Base-by-base conservation (phyloP, 805 yeast genomes). In the Barnettozyma vustinii region DNA sequence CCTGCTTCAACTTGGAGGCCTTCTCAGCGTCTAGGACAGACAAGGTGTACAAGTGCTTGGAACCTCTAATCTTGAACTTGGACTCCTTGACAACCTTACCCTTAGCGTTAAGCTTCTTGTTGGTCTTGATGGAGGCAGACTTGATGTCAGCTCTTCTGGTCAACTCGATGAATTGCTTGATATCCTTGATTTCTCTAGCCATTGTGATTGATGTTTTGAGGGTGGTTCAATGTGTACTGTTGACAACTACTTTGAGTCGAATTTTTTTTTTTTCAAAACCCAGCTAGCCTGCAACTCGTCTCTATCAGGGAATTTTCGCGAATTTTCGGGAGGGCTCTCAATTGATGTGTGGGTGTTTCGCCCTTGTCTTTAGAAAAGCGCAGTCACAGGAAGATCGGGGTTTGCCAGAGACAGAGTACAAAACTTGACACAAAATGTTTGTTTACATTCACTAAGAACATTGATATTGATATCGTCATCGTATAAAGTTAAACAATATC, bases 21-120 rank as follows among this genome's bases (percentile, higher is more conserved):
- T 90, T 91, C 74, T 88, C 85, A 69, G 89, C 86, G 75, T 94
- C 98, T 79, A 86, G 82, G 69, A 94, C 92, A 64, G 87, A 87
- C 75, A 92, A 81, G 65, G 99, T 94, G 87, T 94, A 94, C 71
- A 89, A 83, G 81, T 87, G 74, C 74, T 80, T 89, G 59, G 96
- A 69, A 75, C 97, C 97, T 83, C 98, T 90, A 70, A 94, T 88
- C 87, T 94, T 94, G 91, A 94, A 94, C 79, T 94, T 94, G 80
- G 97, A 90, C 78, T 87, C 94, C 78, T 86, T 85, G 83, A 80
- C 79, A 63, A 78, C 77, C 80, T 85, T 85, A 74, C 94, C 95
- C 73, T 77, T 76, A 64, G 85, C 79, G 79, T 82, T 83, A 69
- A 84, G 65, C 76, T 85, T 84, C 72, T 80, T 74, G 89, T 89